Base-by-base conservation (phyloP, 2,329 filamentous ascomycete genomes). In the Aspergillus niger region DNA sequence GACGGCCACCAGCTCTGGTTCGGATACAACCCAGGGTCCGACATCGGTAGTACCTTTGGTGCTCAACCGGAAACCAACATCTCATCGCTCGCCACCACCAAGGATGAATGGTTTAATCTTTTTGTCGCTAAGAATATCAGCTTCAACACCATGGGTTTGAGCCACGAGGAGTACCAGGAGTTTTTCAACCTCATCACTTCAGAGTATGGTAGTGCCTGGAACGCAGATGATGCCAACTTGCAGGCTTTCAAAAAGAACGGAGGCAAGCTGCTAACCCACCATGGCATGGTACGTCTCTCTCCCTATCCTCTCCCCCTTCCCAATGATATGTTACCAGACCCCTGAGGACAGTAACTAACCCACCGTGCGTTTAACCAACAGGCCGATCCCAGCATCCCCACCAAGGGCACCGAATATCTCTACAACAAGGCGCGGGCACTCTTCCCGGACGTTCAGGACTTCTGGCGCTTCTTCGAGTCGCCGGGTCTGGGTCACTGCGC, bases 1-100 rank as follows among this genome's bases (percentile, higher is more conserved):
- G 75, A 71, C 30, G 81, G 82, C 63, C 65, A 85, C 8, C 78
- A 80, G 61, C 73, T 78, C 1, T 81, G 79, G 70, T 79, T 77
- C 17, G 74, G 62, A 8, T 44, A 55, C 41, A 61, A 61, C 30
- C 61, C 58, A 0, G 61, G 61, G 2, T 49, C 61, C 5, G 50
- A 63, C 26, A 58, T 63, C 15, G 32, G 1, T 13, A 55, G 55
- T 32, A 47, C 30, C n/a, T 60, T 57, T 15, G 55, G 54, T 20
- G 41, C 30, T 24, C 38, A 28, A 7, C 47, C 49, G 3, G 55
- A 24, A 28, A 15, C n/a, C 8, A 50, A 30, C 17, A 48, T 10
- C 32, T 36, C 32, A 15, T 36, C 32, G 11, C 13, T 36, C 11
- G 11, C 13, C 20, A 52, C 43, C 13, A 11, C 28, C 5, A 17